A percentile compares a stretch with the other conserved stretches of the same genome.
phyloP scores from a whole-genome alignment of 257 asterid genomes.

The Penstemon barbatus region DNA sequence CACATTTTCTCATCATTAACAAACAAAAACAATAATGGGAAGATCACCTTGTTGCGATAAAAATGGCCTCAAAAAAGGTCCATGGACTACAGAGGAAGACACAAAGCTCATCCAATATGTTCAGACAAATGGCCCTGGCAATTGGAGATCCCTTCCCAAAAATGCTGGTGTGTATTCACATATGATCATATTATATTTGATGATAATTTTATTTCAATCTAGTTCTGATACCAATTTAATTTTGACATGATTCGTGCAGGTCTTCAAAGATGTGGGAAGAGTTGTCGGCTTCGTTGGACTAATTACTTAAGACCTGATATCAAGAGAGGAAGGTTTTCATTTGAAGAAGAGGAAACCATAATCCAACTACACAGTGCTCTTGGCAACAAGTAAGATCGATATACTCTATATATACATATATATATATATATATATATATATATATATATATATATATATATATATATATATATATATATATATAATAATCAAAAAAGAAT shows the following conservation, averaged over 20 bases:
- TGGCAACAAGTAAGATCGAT: slow-evolving; percentile 71
- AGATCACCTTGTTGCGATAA: slow-evolving; percentile 86
- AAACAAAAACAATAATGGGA: slow-evolving; percentile 46
- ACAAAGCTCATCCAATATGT: slow-evolving; percentile 53
- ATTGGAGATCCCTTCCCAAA: slow-evolving; percentile 77
- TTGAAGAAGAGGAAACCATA: slow-evolving; percentile 82
- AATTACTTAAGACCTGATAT: slow-evolving; percentile 83
- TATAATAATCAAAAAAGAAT: not conserved
- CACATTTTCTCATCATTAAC: not conserved
- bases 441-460: too few species aligned
- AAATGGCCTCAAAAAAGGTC: slow-evolving; percentile 78
- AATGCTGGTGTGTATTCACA: slow-evolving; percentile 57
- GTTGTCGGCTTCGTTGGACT: slow-evolving; percentile 87
- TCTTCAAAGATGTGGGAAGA: slow-evolving; percentile 82
- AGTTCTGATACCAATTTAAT: not conserved
- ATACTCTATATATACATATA: too few species aligned
- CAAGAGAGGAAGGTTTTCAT: slow-evolving; percentile 81
- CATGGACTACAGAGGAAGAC: slow-evolving; percentile 88
- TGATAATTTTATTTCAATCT: not conserved
- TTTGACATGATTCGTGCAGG: slow-evolving; percentile 38
- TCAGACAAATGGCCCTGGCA: slow-evolving; percentile 68
- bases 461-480: too few species aligned
- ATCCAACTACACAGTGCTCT: slow-evolving; percentile 80
- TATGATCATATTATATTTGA: not conserved
- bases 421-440: too few species aligned